phyloP scores from a whole-genome alignment of 2,329 filamentous ascomycete genomes.

The Penicillium sp. region DNA sequence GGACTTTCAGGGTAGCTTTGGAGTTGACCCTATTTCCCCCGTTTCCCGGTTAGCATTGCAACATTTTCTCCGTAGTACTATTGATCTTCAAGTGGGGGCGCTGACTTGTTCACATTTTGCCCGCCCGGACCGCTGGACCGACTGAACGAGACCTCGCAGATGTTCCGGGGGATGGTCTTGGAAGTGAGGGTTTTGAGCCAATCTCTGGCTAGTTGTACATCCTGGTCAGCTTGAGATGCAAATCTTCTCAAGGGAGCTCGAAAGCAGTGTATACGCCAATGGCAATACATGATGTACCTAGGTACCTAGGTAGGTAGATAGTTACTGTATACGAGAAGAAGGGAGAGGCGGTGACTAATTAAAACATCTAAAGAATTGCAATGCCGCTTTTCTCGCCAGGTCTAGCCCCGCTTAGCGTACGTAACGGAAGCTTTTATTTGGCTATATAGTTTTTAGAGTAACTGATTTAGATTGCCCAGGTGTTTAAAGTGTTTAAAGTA shows the following conservation, averaged over 20 bases:
- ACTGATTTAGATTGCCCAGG: neutral
- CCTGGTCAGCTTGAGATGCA: constrained; percentile 20
- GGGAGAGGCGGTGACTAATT: constrained; percentile 11
- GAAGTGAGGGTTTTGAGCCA: constrained; percentile 50
- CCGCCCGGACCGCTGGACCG: constrained; percentile 57
- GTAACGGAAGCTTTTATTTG: neutral
- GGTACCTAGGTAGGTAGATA: neutral
- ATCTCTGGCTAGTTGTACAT: constrained; percentile 39
- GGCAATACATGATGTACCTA: neutral
- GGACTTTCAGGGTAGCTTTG: constrained; percentile 55
- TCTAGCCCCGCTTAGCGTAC: constrained; percentile 5
- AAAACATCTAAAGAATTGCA: neutral
- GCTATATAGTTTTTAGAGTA: neutral
- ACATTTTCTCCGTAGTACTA: neutral
- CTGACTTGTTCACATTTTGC: constrained; percentile 62
- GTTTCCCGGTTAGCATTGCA: constrained; percentile 5
- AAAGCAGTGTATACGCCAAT: constrained; percentile 7
- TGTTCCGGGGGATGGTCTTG: constrained; percentile 47
- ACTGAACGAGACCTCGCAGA: constrained; percentile 54
- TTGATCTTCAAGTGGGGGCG: constrained; percentile 12
- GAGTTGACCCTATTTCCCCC: constrained; percentile 50
- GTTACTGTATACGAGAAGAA: neutral
- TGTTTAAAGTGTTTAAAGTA: neutral
- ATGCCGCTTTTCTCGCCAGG: neutral
- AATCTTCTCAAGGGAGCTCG: constrained; percentile 19